Evolutionary conservation across 2,329 filamentous ascomycete genomes (phyloP), one percentile per base, ranked within the genome.

Genomic region (Pseudocercospora eumusae): DNA sequence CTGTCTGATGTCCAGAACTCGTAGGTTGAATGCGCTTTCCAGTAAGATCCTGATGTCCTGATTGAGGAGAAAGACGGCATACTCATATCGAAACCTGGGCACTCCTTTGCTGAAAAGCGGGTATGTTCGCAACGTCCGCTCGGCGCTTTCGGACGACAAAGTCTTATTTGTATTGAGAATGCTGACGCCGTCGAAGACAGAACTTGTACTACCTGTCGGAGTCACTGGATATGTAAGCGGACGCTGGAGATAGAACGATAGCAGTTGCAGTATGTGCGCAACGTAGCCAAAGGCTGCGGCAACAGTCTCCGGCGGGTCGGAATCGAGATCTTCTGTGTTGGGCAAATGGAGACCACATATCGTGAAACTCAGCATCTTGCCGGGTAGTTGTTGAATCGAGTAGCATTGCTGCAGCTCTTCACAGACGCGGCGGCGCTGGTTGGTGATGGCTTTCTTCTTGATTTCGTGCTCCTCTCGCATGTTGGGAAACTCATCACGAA

Each of bases 41-140:
- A 86, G 79, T 10, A 89, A 74, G 53, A 87, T 81, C 69, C 98
- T 93, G 60, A 99, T 93, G 72, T 98, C 82, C 77, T 98, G 97
- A 79, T 98, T 98, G 13, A 99, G 83, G n/a, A 98, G 80, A 71
- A 98, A 99, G 73, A 96, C 95, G 10, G 83, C 95, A 75, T 98
- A 99, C 70, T 98, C 93, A 75, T 98, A 98, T 2, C 93, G 88
- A 79, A 93, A 98, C 50, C 92, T 86, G 6, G 74, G 73, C 0
- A 92, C 86, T 72, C 84, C 83, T 63, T 80, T 81, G 79, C 90
- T 76, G 75, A 93, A 93, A 0, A 99, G 83, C 0, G 95, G 95
- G 70, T 96, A 99, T 33, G 59, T 84, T 74, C 67, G 80, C 11
- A 71, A 59, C 18, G 63, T 64, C 1, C 56, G 60, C 36, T 71